Conservation (phyloP, 179 eudicot genomes). For the Amaranthus tricolor region DNA sequence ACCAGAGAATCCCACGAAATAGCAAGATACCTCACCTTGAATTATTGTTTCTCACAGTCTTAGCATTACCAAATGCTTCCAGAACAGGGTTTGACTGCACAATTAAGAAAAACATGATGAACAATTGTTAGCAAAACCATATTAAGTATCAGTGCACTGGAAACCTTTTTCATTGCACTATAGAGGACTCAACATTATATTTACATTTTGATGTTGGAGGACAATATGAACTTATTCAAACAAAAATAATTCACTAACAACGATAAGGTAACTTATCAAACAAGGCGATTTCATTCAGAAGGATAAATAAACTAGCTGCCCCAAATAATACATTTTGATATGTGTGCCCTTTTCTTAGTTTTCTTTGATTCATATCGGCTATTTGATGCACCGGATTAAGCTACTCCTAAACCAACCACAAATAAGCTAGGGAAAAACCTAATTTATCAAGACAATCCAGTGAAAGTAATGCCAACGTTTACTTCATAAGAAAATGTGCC, state of each 20-base stretch:
- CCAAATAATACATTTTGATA: not conserved
- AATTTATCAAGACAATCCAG: not conserved
- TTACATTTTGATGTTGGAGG: not conserved
- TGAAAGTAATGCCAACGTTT: not conserved
- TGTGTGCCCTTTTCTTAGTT: not conserved
- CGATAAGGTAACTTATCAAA: not conserved
- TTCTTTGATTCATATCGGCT: not conserved
- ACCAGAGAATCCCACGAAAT: not conserved
- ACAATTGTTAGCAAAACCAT: not conserved
- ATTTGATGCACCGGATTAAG: not conserved
- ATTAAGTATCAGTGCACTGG: not conserved
- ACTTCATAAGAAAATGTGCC: not conserved
- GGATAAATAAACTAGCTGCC: not conserved
- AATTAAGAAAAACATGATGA: slow-evolving; percentile 19
- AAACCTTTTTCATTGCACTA: not conserved
- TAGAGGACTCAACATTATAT: not conserved
- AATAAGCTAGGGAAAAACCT: not conserved
- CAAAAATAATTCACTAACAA: not conserved
- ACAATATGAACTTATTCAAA: not conserved
- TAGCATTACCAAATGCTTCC: slow-evolving; percentile 98
- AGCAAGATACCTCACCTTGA: slow-evolving; percentile 55
- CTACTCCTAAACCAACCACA: not conserved
- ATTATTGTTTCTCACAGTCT: slow-evolving; percentile 91
- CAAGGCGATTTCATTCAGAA: not conserved
- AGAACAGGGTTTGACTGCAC: slow-evolving; percentile 92